These are phyloP conservation scores for Solanum dulcamara DNA, from an alignment of 257 asterid genomes.

Conservation along the genomic window DNA sequence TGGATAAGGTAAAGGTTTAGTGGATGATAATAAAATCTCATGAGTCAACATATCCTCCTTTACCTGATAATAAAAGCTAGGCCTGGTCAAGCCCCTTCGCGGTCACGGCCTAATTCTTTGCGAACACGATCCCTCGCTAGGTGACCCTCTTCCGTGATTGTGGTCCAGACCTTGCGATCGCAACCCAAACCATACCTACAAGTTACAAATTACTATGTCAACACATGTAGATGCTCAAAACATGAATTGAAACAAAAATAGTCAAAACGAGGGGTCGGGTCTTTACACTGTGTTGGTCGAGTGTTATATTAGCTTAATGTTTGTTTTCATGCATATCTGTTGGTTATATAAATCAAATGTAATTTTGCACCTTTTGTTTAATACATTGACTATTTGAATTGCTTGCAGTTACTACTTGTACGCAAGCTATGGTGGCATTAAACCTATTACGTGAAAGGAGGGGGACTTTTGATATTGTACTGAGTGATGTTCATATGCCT, in stretches of 20 bases:
- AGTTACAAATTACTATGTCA: background rate
- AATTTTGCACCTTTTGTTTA: background rate
- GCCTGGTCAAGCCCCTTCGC: background rate
- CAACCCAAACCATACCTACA: background rate
- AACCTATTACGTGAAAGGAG: conserved; percentile 63
- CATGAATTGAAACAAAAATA: background rate
- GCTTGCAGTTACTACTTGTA: conserved; percentile 65
- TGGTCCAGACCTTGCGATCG: background rate
- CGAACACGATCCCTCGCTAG: background rate
- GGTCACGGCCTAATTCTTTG: background rate
- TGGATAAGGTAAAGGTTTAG: background rate
- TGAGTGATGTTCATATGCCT: conserved; percentile 96
- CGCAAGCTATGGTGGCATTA: conserved; percentile 66
- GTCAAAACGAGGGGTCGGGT: background rate
- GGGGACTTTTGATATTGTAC: conserved; percentile 62
- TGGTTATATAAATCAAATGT: background rate
- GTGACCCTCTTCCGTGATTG: background rate
- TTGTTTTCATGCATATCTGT: background rate
- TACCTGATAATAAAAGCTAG: conserved; percentile 9
- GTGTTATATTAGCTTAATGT: background rate
- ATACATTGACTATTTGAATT: background rate
- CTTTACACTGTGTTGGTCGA: background rate
- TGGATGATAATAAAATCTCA: conserved; percentile 29
- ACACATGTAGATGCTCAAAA: background rate
- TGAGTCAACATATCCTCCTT: conserved; percentile 37